Evolutionary conservation across 2,329 filamentous ascomycete species (phyloP).

Genomic region (Meredithiella fracta): DNA sequence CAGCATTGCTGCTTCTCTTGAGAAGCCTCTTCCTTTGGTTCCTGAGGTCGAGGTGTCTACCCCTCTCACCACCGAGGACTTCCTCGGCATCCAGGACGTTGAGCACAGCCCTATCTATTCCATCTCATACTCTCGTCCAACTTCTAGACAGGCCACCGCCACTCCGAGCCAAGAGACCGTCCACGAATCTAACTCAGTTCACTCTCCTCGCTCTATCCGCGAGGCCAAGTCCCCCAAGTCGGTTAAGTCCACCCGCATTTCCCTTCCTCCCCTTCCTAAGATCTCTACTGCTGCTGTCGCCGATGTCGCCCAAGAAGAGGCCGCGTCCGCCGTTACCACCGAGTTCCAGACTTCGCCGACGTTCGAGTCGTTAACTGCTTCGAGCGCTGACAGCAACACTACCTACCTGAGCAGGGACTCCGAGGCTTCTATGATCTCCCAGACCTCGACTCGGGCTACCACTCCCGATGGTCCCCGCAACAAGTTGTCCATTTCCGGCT

Average conservation of each 20-base stretch:
- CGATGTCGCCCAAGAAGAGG: constrained; percentile 21
- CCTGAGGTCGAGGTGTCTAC: constrained; percentile 31
- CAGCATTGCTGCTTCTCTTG: constrained; percentile 30
- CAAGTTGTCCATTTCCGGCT: constrained; percentile 49
- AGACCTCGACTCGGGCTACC: constrained; percentile 72
- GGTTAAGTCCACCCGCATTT: constrained; percentile 26
- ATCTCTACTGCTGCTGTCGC: constrained; percentile 36
- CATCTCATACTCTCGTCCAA: constrained; percentile 20
- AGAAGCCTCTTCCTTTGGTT: constrained; percentile 53
- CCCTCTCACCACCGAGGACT: constrained; percentile 22
- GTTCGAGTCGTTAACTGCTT: constrained; percentile 51
- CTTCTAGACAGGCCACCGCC: constrained; percentile 29
- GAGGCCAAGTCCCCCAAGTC: constrained; percentile 1
- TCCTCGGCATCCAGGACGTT: background rate
- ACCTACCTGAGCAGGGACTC: constrained; percentile 70
- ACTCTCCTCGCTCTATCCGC: background rate
- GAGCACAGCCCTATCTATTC: background rate
- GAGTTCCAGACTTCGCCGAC: constrained; percentile 38
- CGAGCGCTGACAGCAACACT: constrained; percentile 61
- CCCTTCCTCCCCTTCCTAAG: constrained; percentile 40
- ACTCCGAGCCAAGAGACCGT: constrained; percentile 6
- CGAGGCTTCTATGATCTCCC: constrained; percentile 62
- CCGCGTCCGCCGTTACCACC: constrained; percentile 12
- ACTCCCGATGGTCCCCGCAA: constrained; percentile 56
- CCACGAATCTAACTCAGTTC: background rate